Base-by-base conservation (phyloP, 2,329 filamentous ascomycete species). In the Aspergillus aculeatus region DNA sequence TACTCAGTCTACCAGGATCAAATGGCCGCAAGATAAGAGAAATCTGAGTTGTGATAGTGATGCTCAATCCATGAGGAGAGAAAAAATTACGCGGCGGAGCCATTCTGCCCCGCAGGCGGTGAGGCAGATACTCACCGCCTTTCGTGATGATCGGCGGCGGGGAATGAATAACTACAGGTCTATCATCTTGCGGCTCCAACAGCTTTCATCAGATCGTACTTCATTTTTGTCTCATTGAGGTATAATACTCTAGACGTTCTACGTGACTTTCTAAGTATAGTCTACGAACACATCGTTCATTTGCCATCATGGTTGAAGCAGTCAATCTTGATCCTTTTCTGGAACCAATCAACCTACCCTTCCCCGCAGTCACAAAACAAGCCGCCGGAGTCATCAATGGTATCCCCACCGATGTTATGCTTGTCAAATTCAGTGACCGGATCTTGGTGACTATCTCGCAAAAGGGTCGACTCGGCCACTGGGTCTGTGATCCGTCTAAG, bases 401-500 rank as follows among this genome's bases (percentile, higher is more conserved):
- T 31, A 75, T 88, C 23, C 75, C 82, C 38, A 98, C 95, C 1
- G 86, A 92, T 65, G 88, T 91, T 35, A 87, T 86, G 44, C 83
- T 83, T 11, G 81, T 92, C 56, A 86, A 83, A 68, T 98, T 98
- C 77, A 83, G 88, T 9, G 95, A 98, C 83, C 96, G 92, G 77
- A 92, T 99, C 68, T 79, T 99, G 68, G 81, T 99, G 63, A 97
- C 92, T 1, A 84, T 98, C 61, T 91, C 90, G 0, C 95, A 98
- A 78, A 85, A 89, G 62, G 94, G 93, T 6, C 85, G 89, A 60
- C 79, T 98, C 50, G 90, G 91, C 21, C 95, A 98, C 82, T 99
- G 95, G 95, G 92, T 97, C 81, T 56, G 79, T 73, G 14, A 38
- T 24, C 11, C 9, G 14, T 23, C 51, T n/a, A 52, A n/a, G 12